Evolutionary conservation across 139 green algal genomes (phyloP), one percentile per base, ranked within the genome.

Genomic region (Chlorella sp.): DNA sequence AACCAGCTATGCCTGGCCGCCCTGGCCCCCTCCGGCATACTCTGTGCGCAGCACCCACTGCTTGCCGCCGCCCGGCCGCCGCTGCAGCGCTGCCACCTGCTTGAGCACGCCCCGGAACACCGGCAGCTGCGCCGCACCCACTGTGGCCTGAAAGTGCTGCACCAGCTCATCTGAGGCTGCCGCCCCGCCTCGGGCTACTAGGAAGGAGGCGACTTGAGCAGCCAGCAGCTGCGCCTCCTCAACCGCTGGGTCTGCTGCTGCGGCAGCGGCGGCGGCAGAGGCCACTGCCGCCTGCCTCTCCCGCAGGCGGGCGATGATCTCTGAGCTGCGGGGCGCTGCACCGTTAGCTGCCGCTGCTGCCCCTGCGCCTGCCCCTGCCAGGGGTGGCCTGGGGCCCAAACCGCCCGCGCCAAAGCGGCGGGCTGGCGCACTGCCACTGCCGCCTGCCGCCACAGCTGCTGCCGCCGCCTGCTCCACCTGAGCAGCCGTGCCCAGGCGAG

Each of bases 41-140:
- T 93, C 92, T 6, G 67, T 22, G 54, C 83, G 89, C n/a, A 97
- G 86, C 75, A 88, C 81, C 94, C 94, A 97, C 51, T 80, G 64
- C 84, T 92, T 93, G 54, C 81, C 86, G 28, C 80, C 87, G 26
- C 68, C 84, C 28, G 60, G 16, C 36, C 76, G 54, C 68, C 80
- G 72, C 79, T 87, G 65, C 70, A 96, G 82, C 48, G 26, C 60
- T 20, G 93, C 94, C 78, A 97, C 90, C 76, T 92, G 88, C 76
- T 93, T 91, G 30, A 98, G 84, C 72, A 94, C 54, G 85, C 94
- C 90, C 69, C 92, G 89, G 84, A 98, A 97, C 76, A 97, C 44
- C 4, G 87, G 82, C 87, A 92, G 87, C 36, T 92, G 76, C 5
- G 76, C n/a, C 32, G 86, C 56, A 19, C 56, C 46, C 74, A 96